A percentile compares a stretch with the other conserved stretches of the same genome.
Conservation (phyloP, 495 filamentous ascomycete genomes). For the Trichoderma erinaceum region DNA sequence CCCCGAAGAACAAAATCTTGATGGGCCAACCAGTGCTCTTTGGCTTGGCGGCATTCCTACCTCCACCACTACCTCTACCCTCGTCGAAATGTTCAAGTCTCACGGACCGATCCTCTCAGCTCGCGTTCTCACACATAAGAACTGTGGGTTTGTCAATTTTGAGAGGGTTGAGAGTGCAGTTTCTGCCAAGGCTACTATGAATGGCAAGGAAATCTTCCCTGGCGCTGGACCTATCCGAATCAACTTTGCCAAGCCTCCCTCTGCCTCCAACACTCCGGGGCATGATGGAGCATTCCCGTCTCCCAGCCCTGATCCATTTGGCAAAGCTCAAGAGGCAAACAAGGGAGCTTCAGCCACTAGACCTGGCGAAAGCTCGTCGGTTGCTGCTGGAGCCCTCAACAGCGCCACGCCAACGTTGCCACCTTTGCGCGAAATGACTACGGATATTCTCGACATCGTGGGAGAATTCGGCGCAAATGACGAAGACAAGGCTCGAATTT, state of each 20-base stretch:
- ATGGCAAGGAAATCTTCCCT: constrained; percentile 97
- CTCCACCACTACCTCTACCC: constrained; percentile 87
- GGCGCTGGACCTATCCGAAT: constrained; percentile 92
- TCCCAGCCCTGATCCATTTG: constrained; percentile 82
- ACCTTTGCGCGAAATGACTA: constrained; percentile 64
- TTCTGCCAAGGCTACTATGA: constrained; percentile 75
- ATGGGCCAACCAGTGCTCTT: constrained; percentile 84
- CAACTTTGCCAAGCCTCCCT: constrained; percentile 94
- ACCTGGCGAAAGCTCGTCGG: constrained; percentile 22
- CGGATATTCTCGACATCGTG: constrained; percentile 81
- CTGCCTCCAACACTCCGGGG: constrained; percentile 77
- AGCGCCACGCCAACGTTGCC: constrained; percentile 58
- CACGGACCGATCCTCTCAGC: constrained; percentile 90
- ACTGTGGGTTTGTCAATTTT: constrained; percentile 98
- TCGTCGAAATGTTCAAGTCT: constrained; percentile 85
- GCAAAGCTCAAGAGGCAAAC: constrained; percentile 48
- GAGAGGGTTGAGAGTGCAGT: constrained; percentile 85
- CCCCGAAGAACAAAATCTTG: constrained; percentile 70
- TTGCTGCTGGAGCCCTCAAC: constrained; percentile 29
- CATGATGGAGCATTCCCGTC: constrained; percentile 72
- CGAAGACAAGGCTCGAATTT: constrained; percentile 71
- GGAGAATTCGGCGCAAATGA: constrained; percentile 79
- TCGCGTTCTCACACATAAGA: constrained; percentile 94
- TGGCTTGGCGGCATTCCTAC: constrained; percentile 99
- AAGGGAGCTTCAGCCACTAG: constrained; percentile 41